Evolutionary conservation across 768 basidiomycete species (phyloP), one percentile per base, ranked within the genome.

Genomic region (Nevesoporus exiguus): DNA sequence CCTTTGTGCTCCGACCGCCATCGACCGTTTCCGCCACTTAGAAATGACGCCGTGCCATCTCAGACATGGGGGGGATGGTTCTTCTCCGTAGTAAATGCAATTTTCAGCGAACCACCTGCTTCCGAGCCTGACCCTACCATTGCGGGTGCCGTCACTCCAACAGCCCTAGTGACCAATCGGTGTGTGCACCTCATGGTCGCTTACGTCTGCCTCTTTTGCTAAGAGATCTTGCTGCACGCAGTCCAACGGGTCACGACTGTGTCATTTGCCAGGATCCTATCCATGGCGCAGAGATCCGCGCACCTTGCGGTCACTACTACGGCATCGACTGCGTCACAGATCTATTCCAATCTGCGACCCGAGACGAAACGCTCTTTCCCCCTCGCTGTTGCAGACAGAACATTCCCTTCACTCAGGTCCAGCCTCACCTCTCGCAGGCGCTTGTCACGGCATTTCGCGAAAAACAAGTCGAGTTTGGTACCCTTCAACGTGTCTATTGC

Each of bases 351-450:
- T 52, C 65, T 14, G 65, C 74, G 2, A 68, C 64, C 3, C 59
- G 51, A 19, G 76, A 77, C 57, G 76, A 76, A 54, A 59, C 68
- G 1, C 67, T 77, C 39, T 75, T 66, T 57, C 76, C 75, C 5
- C 75, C 76, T 29, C 67, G 71, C 21, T 76, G 76, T 54, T 76
- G 76, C 57, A 58, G 66, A 30, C 61, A 59, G 25, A 53, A 55
- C 17, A 74, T 77, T 19, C 57, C 70, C 30, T 39, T 69, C 36
- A n/a, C 31, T 8, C 56, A 56, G 10, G 72, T 73, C 22, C 34
- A n/a, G 11, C 34, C 22, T 4, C 34, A 48, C 7, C 34, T 48
- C 34, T n/a, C 47, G 2, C 46, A 22, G 14, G 14, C 21, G 10
- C 31, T 47, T 19, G 13, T 47, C 33, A 25, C 46, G 2, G 36